Conservation (phyloP, 176 grass and related monocot genomes). For the Typha latifolia region DNA sequence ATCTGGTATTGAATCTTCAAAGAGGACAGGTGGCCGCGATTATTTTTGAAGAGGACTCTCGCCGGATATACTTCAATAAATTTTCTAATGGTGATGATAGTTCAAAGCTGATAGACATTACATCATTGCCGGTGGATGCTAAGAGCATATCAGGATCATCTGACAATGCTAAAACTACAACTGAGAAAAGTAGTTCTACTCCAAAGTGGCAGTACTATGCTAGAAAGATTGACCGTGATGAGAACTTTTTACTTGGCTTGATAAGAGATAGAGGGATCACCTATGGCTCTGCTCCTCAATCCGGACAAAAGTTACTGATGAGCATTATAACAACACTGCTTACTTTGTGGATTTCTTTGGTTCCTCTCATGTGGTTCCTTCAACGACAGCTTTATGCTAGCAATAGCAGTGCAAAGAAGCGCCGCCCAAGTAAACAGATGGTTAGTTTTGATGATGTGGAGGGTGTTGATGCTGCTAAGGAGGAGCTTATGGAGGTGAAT, state of each 20-base stretch:
- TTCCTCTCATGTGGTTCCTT: conserved; percentile 92
- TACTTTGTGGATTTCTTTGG: conserved; percentile 66
- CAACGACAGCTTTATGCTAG: conserved; percentile 65
- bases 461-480: conserved; percentile 76
- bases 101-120: background rate
- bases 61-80: conserved; percentile 69
- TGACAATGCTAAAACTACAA: background rate
- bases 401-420: conserved; percentile 33
- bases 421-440: conserved; percentile 33
- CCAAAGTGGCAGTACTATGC: conserved; percentile 52
- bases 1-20: conserved; percentile 52
- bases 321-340: conserved; percentile 57
- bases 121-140: too few species aligned
- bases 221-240: conserved; percentile 71
- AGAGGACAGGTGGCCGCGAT: conserved; percentile 35
- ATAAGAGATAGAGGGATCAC: conserved; percentile 59
- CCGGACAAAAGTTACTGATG: conserved; percentile 43
- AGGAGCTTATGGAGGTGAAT: conserved; percentile 75
- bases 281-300: conserved; percentile 60
- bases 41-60: conserved; percentile 81
- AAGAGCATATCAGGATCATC: too few species aligned
- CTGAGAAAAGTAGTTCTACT: conserved; percentile 1
- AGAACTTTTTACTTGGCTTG: conserved; percentile 71
- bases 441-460: conserved; percentile 77
- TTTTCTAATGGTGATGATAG: conserved; percentile 5